phyloP scores from a whole-genome alignment of 1,284 basidiomycete genomes.

The Trametes hirsuta region DNA sequence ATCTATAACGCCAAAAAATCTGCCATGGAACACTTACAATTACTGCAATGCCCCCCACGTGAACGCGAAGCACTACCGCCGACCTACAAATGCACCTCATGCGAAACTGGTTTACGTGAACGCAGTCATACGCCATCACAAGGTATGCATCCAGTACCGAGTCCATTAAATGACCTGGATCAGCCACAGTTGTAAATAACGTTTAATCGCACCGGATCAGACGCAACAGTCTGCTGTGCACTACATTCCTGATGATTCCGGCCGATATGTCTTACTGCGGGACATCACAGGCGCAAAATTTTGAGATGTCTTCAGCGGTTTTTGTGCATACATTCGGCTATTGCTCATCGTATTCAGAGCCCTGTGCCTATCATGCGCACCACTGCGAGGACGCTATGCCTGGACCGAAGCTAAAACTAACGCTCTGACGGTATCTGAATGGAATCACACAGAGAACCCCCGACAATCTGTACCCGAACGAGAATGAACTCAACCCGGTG shows the following conservation, averaged over 20 bases:
- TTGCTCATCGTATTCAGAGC: too few relatives aligned
- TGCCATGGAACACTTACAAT: conserved; percentile 56
- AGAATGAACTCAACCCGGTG: conserved; percentile 46
- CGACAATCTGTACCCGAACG: conserved; percentile 52
- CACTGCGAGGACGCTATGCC: too few relatives aligned
- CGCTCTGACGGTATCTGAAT: neutral
- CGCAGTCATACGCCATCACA: conserved; percentile 48
- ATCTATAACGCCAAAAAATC: conserved; percentile 42
- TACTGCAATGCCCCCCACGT: conserved; percentile 60
- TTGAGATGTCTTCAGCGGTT: too few relatives aligned
- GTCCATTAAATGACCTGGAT: too few relatives aligned
- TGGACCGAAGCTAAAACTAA: neutral
- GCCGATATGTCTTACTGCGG: too few relatives aligned
- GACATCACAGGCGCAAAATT: too few relatives aligned
- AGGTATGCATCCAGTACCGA: conserved; percentile 32
- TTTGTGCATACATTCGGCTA: too few relatives aligned
- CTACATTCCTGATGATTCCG: too few relatives aligned
- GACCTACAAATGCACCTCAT: conserved; percentile 26
- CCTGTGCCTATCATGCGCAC: too few relatives aligned
- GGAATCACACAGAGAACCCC: conserved; percentile 41
- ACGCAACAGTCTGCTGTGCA: too few relatives aligned
- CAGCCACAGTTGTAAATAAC: too few relatives aligned
- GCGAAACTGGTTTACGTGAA: conserved; percentile 41
- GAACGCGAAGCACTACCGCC: conserved; percentile 28
- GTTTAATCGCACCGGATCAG: too few relatives aligned